Base-by-base conservation (phyloP, 2,329 filamentous ascomycete species). In the Apiospora rasikravindrae region DNA sequence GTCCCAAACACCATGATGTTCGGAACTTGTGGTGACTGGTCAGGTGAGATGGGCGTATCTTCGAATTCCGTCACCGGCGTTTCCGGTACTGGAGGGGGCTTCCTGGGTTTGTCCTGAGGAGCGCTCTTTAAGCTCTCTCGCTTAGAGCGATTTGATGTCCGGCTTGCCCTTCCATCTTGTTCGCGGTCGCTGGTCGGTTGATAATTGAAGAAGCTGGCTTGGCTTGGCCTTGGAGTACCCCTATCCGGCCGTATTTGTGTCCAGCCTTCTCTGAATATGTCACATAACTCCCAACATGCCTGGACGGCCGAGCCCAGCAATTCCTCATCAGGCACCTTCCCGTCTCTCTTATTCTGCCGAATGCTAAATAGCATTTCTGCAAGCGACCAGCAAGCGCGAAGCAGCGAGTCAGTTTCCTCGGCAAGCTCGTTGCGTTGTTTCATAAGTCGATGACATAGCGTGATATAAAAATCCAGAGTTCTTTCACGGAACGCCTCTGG, bases 61-160 rank as follows among this genome's bases (percentile, higher is more conserved):
- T 98, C 96, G 77, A 98, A 98, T 76, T 98, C 95, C 5, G 95
- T 98, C 0, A 96, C 96, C 0, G 95, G 95, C 0, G 95, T 98
- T 83, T 98, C 96, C 0, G 95, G 95, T 5, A 91, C 88, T 1
- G 84, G 83, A 2, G 81, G 83, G 24, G 82, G 81, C 70, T 86
- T 87, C 71, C 84, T 84, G 76, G 85, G 80, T 80, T 84, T 84
- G 76, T 91, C 84, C 73, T 89, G 84, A 26, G 81, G 77, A 13
- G 84, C 75, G 69, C 85, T 86, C 77, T 88, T 87, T 57, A 87
- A 81, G 75, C 86, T 89, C 51, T 88, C 86, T 16, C 84, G 84
- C 77, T 88, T 90, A 22, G 88, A 88, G 24, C 87, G 87, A 40
- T 86, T 89, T 14, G 86, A 88, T 14, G 83, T 80, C 69, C 85